Evolutionary conservation across 1,284 basidiomycete genomes (phyloP).

Genomic region (Ceratobasidium sp.): DNA sequence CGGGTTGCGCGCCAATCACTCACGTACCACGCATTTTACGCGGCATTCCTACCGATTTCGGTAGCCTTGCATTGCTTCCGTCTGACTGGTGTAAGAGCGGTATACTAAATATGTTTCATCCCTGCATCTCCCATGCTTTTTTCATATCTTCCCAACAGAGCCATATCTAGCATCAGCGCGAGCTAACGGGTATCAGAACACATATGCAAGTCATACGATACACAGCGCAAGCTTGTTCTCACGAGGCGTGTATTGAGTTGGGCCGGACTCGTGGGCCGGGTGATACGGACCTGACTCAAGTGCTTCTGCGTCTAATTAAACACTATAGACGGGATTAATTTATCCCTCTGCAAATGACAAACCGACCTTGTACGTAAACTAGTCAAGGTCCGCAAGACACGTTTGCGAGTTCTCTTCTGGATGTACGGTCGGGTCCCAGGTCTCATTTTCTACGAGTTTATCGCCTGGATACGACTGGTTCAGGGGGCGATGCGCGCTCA

Average conservation of each 20-base stretch:
- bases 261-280: conserved; percentile 3
- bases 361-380: conserved; percentile 6
- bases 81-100: background rate
- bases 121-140: background rate
- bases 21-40: background rate
- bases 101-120: background rate
- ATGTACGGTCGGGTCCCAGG: background rate
- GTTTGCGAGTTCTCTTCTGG: conserved; percentile 23
- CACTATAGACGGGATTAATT: conserved; percentile 25
- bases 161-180: background rate
- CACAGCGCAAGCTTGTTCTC: conserved; percentile 26
- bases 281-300: conserved; percentile 5
- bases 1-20: background rate
- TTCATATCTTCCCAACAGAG: background rate
- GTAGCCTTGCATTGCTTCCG: background rate
- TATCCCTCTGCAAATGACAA: background rate
- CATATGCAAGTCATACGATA: conserved; percentile 1
- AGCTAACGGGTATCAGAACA: background rate
- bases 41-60: background rate
- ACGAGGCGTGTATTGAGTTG: background rate
- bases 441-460: background rate
- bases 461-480: background rate
- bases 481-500: background rate
- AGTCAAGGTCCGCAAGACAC: background rate
- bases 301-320: conserved; percentile 28